phyloP scores from a whole-genome alignment of 768 basidiomycete genomes.

The Tubosaeta sp. region DNA sequence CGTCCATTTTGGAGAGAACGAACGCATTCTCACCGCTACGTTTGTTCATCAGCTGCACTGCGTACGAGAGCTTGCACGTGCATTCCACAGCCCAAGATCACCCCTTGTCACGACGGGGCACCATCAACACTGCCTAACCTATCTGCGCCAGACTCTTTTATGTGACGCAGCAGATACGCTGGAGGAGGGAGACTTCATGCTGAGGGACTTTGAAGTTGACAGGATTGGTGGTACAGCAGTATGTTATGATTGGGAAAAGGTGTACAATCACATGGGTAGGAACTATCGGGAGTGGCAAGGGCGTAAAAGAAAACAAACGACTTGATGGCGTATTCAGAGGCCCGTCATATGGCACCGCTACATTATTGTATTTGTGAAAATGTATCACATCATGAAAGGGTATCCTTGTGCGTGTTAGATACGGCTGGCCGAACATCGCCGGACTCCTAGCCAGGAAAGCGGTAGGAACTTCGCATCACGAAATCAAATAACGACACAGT shows the following conservation, averaged over 20 bases:
- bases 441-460: no score
- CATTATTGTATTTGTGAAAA: no score
- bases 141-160: slow-evolving; percentile 34
- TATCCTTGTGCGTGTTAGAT: no score
- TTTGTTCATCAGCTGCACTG: slow-evolving; percentile 10
- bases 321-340: neutral
- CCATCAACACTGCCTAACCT: slow-evolving; percentile 35
- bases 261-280: slow-evolving; percentile 9
- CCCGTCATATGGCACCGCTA: neutral
- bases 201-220: slow-evolving; percentile 23
- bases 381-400: no score
- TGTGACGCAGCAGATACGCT: slow-evolving; percentile 33
- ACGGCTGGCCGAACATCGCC: no score
- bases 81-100: slow-evolving; percentile 6
- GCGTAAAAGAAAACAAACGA: neutral
- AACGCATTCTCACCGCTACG: slow-evolving; percentile 5
- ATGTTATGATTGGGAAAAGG: slow-evolving; percentile 24
- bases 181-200: slow-evolving; percentile 33
- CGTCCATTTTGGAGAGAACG: slow-evolving; percentile 4
- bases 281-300: slow-evolving; percentile 4
- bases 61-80: slow-evolving; percentile 4
- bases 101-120: slow-evolving; percentile 12
- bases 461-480: no score
- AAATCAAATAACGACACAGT: no score
- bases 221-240: slow-evolving; percentile 14